Percentiles rank a stretch among this genome's conserved stretches.
phyloP scores from a whole-genome alignment of 768 basidiomycete species.

The Boletales sp. region DNA sequence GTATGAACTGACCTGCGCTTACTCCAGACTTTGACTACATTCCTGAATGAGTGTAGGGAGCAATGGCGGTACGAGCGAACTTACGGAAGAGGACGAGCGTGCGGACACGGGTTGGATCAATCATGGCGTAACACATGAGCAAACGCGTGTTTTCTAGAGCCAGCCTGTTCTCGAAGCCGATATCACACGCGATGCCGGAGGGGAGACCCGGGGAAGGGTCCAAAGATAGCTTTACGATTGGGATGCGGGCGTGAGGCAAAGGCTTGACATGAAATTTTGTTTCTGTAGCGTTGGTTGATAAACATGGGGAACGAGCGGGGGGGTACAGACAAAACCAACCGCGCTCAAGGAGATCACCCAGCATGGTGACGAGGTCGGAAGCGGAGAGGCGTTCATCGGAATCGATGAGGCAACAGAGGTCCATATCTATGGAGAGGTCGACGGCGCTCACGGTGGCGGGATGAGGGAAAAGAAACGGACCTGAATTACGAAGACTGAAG shows the following conservation, averaged over 20 bases:
- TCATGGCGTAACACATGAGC: constrained; percentile 94
- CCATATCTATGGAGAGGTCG: constrained; percentile 73
- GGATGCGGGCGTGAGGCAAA: constrained; percentile 94
- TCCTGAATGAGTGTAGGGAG: constrained; percentile 8
- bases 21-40: constrained; percentile 95
- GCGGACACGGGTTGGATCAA: constrained; percentile 90
- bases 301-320: constrained; percentile 9
- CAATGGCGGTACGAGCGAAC: constrained; percentile 36
- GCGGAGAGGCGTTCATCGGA: constrained; percentile 76
- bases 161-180: constrained; percentile 96
- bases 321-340: constrained; percentile 50
- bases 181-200: constrained; percentile 93
- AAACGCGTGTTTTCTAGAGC: constrained; percentile 96
- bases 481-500: constrained; percentile 94
- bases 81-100: constrained; percentile 94
- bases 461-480: constrained; percentile 38
- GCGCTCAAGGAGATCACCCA: constrained; percentile 89
- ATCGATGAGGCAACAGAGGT: constrained; percentile 94
- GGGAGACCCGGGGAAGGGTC: constrained; percentile 80
- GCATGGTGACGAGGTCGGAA: constrained; percentile 88
- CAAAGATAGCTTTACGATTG: constrained; percentile 95
- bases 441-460: constrained; percentile 1
- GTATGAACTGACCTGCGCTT: constrained; percentile 66
- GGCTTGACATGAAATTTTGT: constrained; percentile 97
- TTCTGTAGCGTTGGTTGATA: constrained; percentile 47